Evolutionary conservation across 257 asterid species (phyloP).

Genomic region (Solanum virginianum): DNA sequence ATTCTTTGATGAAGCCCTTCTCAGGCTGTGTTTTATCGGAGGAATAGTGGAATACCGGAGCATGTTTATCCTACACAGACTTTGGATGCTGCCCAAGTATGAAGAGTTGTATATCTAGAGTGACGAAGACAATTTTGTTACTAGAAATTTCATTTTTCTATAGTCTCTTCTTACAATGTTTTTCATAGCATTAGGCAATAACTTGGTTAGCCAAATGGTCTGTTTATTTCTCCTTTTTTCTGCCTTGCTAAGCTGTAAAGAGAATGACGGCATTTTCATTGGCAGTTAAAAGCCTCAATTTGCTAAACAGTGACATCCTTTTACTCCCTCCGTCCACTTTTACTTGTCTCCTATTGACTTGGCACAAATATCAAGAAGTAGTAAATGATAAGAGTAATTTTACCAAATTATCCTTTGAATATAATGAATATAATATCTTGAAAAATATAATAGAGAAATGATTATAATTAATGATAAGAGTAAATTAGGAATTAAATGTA

Average conservation of each 20-base stretch:
- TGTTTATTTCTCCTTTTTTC: neutral
- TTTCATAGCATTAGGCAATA: neutral
- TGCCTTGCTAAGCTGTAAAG: neutral
- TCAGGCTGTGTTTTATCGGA: neutral
- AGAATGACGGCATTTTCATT: neutral
- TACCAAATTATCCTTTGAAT: too few species aligned
- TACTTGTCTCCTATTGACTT: too few species aligned
- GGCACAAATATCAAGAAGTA: too few species aligned
- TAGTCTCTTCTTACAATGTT: neutral
- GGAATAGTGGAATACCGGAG: neutral
- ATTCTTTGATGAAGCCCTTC: neutral
- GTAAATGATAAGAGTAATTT: too few species aligned
- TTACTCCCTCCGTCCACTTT: neutral
- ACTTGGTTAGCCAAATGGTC: neutral
- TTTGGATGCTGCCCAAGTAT: neutral
- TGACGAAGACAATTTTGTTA: neutral
- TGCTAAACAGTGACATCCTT: neutral
- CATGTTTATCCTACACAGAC: neutral
- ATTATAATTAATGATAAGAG: too few species aligned
- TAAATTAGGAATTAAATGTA: too few species aligned
- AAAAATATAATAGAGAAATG: too few species aligned
- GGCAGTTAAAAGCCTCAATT: neutral
- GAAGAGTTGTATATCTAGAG: neutral
- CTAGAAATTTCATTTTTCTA: neutral
- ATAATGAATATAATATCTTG: too few species aligned